Evolutionary conservation across 108 stramenopile genomes (phyloP).

Genomic region (Nitzschia palea): DNA sequence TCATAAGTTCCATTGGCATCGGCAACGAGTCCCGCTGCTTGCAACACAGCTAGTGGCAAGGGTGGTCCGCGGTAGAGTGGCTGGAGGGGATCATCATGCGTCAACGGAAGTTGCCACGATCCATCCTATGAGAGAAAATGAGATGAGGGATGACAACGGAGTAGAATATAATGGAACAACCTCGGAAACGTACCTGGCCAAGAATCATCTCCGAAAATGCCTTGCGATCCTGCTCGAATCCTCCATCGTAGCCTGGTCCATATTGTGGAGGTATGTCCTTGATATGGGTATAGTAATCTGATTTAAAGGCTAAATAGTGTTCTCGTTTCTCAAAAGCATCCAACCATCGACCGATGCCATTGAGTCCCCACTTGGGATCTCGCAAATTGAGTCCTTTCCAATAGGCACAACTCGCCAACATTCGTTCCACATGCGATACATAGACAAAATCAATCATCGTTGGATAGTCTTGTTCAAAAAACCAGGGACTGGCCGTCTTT

Average conservation of each 20-base stretch:
- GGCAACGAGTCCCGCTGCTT: slow-evolving; percentile 52
- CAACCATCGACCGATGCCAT: slow-evolving; percentile 80
- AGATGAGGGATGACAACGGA: no score
- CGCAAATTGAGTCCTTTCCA: slow-evolving; percentile 91
- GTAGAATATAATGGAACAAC: not conserved
- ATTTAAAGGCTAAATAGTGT: slow-evolving; percentile 83
- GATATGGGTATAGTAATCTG: slow-evolving; percentile 67
- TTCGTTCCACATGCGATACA: slow-evolving; percentile 85
- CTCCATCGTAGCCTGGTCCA: slow-evolving; percentile 69
- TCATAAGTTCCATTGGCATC: slow-evolving; percentile 68
- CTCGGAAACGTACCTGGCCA: slow-evolving; percentile 28
- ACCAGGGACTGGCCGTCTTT: slow-evolving; percentile 86
- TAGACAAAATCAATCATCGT: slow-evolving; percentile 95
- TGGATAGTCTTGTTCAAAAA: slow-evolving; percentile 83
- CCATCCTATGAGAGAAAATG: not conserved
- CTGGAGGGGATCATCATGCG: slow-evolving; percentile 73
- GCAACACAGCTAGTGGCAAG: slow-evolving; percentile 64
- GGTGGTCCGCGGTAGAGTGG: slow-evolving; percentile 79
- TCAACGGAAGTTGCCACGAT: slow-evolving; percentile 67
- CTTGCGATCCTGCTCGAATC: slow-evolving; percentile 61
- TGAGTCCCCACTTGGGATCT: slow-evolving; percentile 51
- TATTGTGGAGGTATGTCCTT: slow-evolving; percentile 68
- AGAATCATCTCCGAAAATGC: slow-evolving; percentile 49
- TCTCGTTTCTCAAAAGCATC: slow-evolving; percentile 90
- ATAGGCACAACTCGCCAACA: slow-evolving; percentile 87